A percentile compares a stretch with the other conserved stretches of the same genome.
Conservation (phyloP, 495 filamentous ascomycete genomes). For the Penicillium pancosmium region DNA sequence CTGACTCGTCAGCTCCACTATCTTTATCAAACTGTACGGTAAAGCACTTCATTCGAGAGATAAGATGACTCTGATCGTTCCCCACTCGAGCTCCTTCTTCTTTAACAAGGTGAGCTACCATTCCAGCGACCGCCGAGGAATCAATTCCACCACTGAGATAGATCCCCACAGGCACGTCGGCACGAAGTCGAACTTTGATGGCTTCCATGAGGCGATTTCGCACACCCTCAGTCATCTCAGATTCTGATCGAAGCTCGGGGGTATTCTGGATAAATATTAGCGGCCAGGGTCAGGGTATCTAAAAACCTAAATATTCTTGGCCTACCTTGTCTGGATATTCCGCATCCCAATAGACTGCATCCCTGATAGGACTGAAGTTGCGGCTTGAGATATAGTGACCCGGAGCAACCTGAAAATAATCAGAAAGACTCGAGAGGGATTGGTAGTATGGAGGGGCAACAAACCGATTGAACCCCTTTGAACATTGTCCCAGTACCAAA, state of each 20-base stretch:
- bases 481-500: slow-evolving; percentile 47
- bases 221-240: slow-evolving; percentile 50
- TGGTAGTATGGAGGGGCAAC: background rate
- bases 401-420: slow-evolving; percentile 23
- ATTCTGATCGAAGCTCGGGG: slow-evolving; percentile 36
- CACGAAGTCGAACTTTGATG: slow-evolving; percentile 49
- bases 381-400: slow-evolving; percentile 31
- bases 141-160: slow-evolving; percentile 58
- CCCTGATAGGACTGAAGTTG: slow-evolving; percentile 26
- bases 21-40: slow-evolving; percentile 50
- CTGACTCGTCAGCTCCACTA: slow-evolving; percentile 50
- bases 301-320: background rate
- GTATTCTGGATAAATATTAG: slow-evolving; percentile 15
- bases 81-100: slow-evolving; percentile 31
- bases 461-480: slow-evolving; percentile 36
- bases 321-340: slow-evolving; percentile 51
- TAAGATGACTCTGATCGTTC: slow-evolving; percentile 4
- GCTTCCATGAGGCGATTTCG: slow-evolving; percentile 47
- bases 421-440: background rate
- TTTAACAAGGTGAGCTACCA: slow-evolving; percentile 49
- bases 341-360: slow-evolving; percentile 50
- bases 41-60: slow-evolving; percentile 44
- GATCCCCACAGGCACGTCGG: slow-evolving; percentile 56
- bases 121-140: slow-evolving; percentile 54
- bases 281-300: background rate